Conservation (phyloP, 2,329 filamentous ascomycete species). For the Penicillium sp. region DNA sequence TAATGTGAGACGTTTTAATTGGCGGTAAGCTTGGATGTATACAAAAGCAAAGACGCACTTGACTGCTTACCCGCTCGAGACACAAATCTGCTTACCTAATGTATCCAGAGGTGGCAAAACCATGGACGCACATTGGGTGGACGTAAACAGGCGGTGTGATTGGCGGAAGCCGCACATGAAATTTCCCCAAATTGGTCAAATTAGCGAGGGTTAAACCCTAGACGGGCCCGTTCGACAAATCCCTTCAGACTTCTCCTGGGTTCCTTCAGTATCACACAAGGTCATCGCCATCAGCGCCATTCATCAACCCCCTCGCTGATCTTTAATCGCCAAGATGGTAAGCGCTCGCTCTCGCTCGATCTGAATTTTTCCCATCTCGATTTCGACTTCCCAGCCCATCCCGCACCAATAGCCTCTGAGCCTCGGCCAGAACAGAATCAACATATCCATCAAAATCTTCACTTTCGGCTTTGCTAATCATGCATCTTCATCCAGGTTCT, state of each 20-base stretch:
- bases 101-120: conserved; percentile 6
- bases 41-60: conserved; percentile 8
- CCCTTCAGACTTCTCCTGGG: conserved; percentile 36
- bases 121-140: conserved; percentile 6
- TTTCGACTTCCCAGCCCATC: background rate
- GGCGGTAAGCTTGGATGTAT: background rate
- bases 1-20: conserved; percentile 14
- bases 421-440: background rate
- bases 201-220: conserved; percentile 45
- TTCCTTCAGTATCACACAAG: conserved; percentile 37
- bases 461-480: background rate
- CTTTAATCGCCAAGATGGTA: conserved; percentile 47
- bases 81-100: background rate
- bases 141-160: conserved; percentile 7
- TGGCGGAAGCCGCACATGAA: conserved; percentile 14
- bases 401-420: background rate
- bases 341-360: conserved; percentile 13
- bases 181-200: conserved; percentile 25
- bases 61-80: conserved; percentile 11
- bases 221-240: conserved; percentile 28
- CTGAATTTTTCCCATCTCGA: background rate
- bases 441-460: background rate
- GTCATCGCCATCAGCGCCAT: conserved; percentile 44
- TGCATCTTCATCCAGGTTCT: conserved; percentile 74
- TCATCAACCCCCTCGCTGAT: conserved; percentile 43